Conservation (phyloP, 306 rosid genomes). For the Cucurbita pepo region DNA sequence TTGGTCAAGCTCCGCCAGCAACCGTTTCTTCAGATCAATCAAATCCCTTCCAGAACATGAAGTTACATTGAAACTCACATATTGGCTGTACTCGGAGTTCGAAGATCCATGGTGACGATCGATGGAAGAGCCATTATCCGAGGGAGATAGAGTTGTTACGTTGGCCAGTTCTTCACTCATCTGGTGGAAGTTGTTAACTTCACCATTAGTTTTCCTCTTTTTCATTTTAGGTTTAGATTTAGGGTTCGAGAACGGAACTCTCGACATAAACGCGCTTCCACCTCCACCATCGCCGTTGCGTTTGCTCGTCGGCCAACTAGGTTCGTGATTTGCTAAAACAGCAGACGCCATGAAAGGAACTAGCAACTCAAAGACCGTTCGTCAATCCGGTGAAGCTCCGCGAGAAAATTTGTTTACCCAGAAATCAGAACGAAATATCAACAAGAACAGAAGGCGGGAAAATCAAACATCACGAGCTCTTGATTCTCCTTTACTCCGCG, state of each 20-base stretch:
- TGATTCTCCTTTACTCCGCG: slow-evolving; percentile 18
- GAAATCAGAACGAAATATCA: slow-evolving; percentile 22
- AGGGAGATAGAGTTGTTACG: slow-evolving; percentile 48
- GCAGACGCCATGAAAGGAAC: slow-evolving; percentile 54
- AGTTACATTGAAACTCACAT: slow-evolving; percentile 40
- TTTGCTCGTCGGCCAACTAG: slow-evolving; percentile 54
- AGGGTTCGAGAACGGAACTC: slow-evolving; percentile 50
- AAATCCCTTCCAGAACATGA: slow-evolving; percentile 49
- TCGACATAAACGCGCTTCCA: slow-evolving; percentile 78
- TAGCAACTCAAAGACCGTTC: slow-evolving; percentile 6
- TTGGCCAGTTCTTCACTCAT: slow-evolving; percentile 26
- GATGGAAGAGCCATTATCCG: slow-evolving; percentile 78
- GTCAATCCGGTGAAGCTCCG: slow-evolving; percentile 29
- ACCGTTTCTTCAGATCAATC: slow-evolving; percentile 39
- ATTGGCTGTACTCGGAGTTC: slow-evolving; percentile 25
- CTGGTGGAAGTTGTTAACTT: slow-evolving; percentile 11
- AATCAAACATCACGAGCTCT: background rate
- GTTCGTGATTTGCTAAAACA: slow-evolving; percentile 61
- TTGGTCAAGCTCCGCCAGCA: slow-evolving; percentile 51
- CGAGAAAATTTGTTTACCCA: slow-evolving; percentile 13
- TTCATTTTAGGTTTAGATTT: slow-evolving; percentile 44
- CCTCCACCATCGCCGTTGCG: slow-evolving; percentile 36
- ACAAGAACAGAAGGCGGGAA: background rate
- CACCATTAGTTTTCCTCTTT: slow-evolving; percentile 27
- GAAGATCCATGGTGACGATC: slow-evolving; percentile 34